Conservation (phyloP, 768 basidiomycete genomes). For the Mycena kentingensis region DNA sequence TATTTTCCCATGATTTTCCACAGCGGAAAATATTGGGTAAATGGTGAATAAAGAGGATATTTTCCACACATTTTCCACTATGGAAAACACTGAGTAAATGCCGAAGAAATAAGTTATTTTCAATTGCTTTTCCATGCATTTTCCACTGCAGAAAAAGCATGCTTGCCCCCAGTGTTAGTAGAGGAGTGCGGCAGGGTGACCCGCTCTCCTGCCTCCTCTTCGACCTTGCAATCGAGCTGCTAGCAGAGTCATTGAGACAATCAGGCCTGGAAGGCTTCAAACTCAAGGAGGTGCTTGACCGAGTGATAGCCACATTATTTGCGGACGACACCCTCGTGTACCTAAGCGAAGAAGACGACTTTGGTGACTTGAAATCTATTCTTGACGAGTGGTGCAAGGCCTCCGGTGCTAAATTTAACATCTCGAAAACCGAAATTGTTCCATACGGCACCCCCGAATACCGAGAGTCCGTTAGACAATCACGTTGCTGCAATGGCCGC, state of each 20-base stretch:
- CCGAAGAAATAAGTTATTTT: too few relatives aligned
- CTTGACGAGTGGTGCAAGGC: conserved; percentile 15
- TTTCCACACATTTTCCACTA: too few relatives aligned
- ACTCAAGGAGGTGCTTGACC: conserved; percentile 6
- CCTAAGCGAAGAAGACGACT: conserved; percentile 9
- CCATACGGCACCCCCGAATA: conserved; percentile 24
- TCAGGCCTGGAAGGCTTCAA: conserved; percentile 22
- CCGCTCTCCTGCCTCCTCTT: conserved; percentile 35
- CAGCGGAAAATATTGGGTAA: too few relatives aligned
- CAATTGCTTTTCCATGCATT: too few relatives aligned
- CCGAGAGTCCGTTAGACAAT: too few relatives aligned
- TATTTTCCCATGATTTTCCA: too few relatives aligned
- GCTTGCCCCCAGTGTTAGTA: too few relatives aligned
- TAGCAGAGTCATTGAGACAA: conserved; percentile 22
- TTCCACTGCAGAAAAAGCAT: too few relatives aligned
- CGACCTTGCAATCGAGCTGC: conserved; percentile 35
- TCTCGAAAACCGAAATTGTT: conserved; percentile 26
- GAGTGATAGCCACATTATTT: conserved; percentile 25
- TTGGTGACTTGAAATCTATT: not conserved
- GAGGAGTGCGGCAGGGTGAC: conserved; percentile 35
- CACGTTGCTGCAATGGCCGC: not conserved
- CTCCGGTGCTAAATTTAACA: conserved; percentile 2
- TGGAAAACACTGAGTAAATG: too few relatives aligned
- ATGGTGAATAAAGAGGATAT: too few relatives aligned
- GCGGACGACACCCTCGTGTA: conserved; percentile 26